Percentiles rank a stretch among this genome's conserved stretches.
phyloP scores from a whole-genome alignment of 2,329 filamentous ascomycete species.

The Penicillium brevicompactum region DNA sequence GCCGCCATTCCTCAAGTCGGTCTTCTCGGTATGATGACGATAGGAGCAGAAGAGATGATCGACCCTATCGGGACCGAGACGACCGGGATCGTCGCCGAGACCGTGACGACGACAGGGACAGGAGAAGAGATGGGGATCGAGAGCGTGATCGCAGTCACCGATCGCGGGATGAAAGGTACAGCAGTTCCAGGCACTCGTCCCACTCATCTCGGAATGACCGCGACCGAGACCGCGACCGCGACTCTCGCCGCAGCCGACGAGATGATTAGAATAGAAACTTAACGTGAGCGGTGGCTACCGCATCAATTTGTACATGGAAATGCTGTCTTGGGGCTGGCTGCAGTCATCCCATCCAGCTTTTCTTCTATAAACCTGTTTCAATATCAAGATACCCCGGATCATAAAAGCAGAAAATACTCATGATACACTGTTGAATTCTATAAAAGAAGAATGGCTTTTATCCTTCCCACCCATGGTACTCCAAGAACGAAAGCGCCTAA shows the following conservation, averaged over 20 bases:
- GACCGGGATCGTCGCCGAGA: conserved; percentile 38
- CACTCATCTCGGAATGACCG: conserved; percentile 33
- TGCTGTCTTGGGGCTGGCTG: neutral
- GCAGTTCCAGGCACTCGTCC: conserved; percentile 35
- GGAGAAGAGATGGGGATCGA: conserved; percentile 23
- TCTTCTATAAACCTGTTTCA: neutral
- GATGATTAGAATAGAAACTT: conserved; percentile 23
- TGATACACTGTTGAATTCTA: conserved; percentile 22
- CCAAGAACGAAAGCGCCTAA: conserved; percentile 26
- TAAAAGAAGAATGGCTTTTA: conserved; percentile 28
- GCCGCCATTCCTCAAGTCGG: conserved; percentile 37
- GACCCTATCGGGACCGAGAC: conserved; percentile 35
- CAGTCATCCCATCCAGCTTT: neutral
- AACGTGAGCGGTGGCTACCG: neutral
- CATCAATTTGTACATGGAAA: conserved; percentile 6
- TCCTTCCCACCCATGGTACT: conserved; percentile 24
- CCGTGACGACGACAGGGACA: conserved; percentile 28
- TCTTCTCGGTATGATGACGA: conserved; percentile 43
- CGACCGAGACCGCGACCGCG: conserved; percentile 34
- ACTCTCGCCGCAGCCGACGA: conserved; percentile 33
- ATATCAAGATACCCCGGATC: conserved; percentile 24
- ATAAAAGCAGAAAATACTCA: neutral
- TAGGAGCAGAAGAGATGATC: conserved; percentile 35
- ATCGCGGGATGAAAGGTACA: conserved; percentile 36
- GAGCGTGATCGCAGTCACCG: conserved; percentile 34